phyloP scores from a whole-genome alignment of 768 basidiomycete species.

The Pulveroboletus sp. region DNA sequence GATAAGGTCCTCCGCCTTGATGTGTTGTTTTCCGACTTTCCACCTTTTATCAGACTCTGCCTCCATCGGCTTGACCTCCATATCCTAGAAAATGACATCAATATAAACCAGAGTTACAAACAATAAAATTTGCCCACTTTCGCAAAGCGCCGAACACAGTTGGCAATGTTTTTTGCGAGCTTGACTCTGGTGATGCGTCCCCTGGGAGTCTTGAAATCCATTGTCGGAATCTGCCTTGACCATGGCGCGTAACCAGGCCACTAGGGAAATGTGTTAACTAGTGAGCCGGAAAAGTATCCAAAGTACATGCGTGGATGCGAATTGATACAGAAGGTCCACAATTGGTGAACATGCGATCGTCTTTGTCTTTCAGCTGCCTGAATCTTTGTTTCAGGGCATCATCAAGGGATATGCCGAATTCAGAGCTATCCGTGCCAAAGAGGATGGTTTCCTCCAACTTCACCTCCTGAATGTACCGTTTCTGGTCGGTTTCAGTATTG shows the following conservation, averaged over 20 bases:
- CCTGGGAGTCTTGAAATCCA: conserved; percentile 75
- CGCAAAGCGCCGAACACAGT: conserved; percentile 68
- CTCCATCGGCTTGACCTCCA: conserved; percentile 49
- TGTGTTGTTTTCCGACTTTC: conserved; percentile 54
- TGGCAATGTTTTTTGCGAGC: conserved; percentile 75
- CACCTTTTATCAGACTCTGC: conserved; percentile 58
- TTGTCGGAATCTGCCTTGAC: conserved; percentile 79
- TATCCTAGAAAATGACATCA: conserved; percentile 37
- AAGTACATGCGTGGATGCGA: conserved; percentile 56
- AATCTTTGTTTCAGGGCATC: conserved; percentile 63
- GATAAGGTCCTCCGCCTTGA: conserved; percentile 62
- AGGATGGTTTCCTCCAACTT: conserved; percentile 58
- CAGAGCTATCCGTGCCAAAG: conserved; percentile 49
- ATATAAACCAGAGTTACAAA: background rate
- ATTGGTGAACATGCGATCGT: conserved; percentile 62
- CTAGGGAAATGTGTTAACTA: conserved; percentile 32
- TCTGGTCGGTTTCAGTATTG: conserved; percentile 70
- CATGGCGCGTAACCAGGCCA: conserved; percentile 79
- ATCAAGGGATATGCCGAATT: conserved; percentile 56
- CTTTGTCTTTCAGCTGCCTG: conserved; percentile 49
- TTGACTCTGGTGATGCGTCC: conserved; percentile 73
- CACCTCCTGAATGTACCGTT: conserved; percentile 72
- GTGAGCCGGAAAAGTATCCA: background rate
- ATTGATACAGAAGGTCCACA: conserved; percentile 80
- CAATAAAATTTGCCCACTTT: conserved; percentile 34